Conservation (phyloP, 768 basidiomycete species). For the Hygrocybe punicea region DNA sequence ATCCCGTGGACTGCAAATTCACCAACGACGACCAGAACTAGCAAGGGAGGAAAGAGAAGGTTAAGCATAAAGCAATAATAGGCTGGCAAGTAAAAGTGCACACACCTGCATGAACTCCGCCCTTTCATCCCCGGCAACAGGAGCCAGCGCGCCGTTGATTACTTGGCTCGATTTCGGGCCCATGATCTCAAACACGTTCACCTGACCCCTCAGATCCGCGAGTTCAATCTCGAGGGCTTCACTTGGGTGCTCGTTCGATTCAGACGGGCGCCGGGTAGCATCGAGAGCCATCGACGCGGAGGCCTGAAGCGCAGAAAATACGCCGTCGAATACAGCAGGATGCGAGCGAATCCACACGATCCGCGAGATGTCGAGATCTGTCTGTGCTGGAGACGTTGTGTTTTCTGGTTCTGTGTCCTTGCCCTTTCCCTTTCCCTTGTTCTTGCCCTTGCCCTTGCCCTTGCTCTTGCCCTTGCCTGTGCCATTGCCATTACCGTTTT, state of each 20-base stretch:
- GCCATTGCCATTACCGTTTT: slow-evolving; percentile 31
- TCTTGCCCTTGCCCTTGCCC: slow-evolving; percentile 15
- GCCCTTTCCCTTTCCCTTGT: slow-evolving; percentile 25
- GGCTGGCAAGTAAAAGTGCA: background rate
- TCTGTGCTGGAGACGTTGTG: background rate
- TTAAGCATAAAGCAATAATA: background rate
- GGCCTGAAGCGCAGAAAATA: slow-evolving; percentile 48
- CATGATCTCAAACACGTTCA: slow-evolving; percentile 86
- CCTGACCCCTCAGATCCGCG: slow-evolving; percentile 62
- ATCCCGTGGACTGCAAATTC: slow-evolving; percentile 60
- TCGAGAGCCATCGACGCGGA: slow-evolving; percentile 52
- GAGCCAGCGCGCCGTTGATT: slow-evolving; percentile 58
- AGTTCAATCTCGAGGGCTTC: slow-evolving; percentile 53
- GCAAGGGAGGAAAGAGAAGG: background rate
- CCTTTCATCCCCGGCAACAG: slow-evolving; percentile 46
- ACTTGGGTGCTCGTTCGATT: slow-evolving; percentile 15
- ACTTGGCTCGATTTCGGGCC: slow-evolving; percentile 82
- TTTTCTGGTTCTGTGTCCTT: slow-evolving; percentile 33
- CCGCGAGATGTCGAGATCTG: slow-evolving; percentile 28
- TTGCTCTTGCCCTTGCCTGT: slow-evolving; percentile 24
- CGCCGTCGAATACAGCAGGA: slow-evolving; percentile 63
- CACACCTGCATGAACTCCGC: slow-evolving; percentile 59
- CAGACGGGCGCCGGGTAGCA: slow-evolving; percentile 21
- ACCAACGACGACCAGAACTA: slow-evolving; percentile 69
- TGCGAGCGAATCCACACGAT: slow-evolving; percentile 77